Evolutionary conservation across 2,329 filamentous ascomycete species (phyloP), one percentile per base, ranked within the genome.

Genomic region (Colletotrichum tofieldiae): DNA sequence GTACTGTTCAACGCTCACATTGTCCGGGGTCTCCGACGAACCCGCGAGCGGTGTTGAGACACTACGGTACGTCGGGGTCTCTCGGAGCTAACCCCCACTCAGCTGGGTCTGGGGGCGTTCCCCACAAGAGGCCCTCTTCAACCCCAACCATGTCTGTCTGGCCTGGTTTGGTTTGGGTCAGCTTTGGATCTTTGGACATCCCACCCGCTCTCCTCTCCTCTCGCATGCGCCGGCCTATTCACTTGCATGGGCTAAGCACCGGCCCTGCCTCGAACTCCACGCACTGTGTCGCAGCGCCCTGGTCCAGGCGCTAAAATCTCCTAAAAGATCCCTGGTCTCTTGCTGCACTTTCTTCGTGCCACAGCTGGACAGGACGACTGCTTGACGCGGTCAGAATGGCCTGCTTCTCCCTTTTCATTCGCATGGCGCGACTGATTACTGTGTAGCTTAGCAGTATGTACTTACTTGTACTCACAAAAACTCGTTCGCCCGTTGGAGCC

Each of bases 251-350:
- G 11, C 18, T 37, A 35, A 52, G 65, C 43, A 29, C 47, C 32
- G 39, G 23, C 32, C 47, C 37, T 58, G 43, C 58, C 43, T 29
- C 37, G 12, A 43, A 43, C 8, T 29, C 61, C 49, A 23, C 71
- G 67, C 71, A 73, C 71, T 73, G 71, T 73, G 67, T 71, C 54
- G 49, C 61, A 41, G n/a, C 39, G 62, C 12, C 55, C 54, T 62
- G 41, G 67, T 51, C 41, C 55, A 58, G 71, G 16, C 66, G 61
- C 43, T 35, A 26, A 32, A 70, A 43, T 65, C 43, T 61, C 37
- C 55, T 41, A n/a, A n/a, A n/a, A 26, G 26, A 64, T 65, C 59
- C 54, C 61, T 58, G 51, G 65, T 52, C 49, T 32, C 35, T n/a
- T 37, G 41, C 58, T 70, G 62, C 67, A 39, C 23, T 64, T n/a